Conservation (phyloP, 2,329 filamentous ascomycete species). For the Trichoderma sp. region DNA sequence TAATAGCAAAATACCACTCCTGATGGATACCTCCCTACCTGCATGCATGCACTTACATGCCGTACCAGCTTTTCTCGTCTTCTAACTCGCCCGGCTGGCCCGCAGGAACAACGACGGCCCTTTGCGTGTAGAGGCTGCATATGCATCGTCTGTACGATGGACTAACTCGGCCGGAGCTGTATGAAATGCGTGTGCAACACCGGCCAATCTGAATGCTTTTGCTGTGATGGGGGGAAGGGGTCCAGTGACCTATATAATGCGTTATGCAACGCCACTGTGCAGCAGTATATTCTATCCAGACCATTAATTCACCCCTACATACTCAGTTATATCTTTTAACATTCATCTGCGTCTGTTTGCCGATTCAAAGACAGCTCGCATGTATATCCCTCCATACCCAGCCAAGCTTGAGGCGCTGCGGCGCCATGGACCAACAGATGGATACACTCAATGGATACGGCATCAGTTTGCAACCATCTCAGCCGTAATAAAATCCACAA, state of each 20-base stretch:
- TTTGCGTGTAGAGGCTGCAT: slow-evolving; percentile 11
- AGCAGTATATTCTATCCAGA: not conserved
- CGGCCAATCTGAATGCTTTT: not conserved
- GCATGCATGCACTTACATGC: slow-evolving; percentile 20
- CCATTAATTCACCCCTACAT: not conserved
- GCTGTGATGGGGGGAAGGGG: not conserved
- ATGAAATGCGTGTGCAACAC: not conserved
- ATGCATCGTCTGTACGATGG: slow-evolving; percentile 8
- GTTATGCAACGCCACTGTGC: not conserved
- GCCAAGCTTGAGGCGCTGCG: not conserved
- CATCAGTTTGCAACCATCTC: not conserved
- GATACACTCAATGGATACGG: not conserved
- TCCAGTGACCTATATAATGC: slow-evolving; percentile 7
- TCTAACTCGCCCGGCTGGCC: slow-evolving; percentile 3
- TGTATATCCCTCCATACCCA: slow-evolving; percentile 33
- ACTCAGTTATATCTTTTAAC: not conserved
- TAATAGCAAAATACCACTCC: not conserved
- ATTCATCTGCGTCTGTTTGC: not conserved
- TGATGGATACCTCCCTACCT: not conserved
- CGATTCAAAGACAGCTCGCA: slow-evolving; percentile 11
- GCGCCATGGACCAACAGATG: not conserved
- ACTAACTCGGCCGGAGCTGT: not conserved
- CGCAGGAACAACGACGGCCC: not conserved
- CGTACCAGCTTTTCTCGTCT: not conserved
- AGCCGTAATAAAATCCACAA: not conserved